These are phyloP conservation scores for Ogataea hybrid DNA, from an alignment of 1,139 yeast genomes.

Conservation along the genomic window DNA sequence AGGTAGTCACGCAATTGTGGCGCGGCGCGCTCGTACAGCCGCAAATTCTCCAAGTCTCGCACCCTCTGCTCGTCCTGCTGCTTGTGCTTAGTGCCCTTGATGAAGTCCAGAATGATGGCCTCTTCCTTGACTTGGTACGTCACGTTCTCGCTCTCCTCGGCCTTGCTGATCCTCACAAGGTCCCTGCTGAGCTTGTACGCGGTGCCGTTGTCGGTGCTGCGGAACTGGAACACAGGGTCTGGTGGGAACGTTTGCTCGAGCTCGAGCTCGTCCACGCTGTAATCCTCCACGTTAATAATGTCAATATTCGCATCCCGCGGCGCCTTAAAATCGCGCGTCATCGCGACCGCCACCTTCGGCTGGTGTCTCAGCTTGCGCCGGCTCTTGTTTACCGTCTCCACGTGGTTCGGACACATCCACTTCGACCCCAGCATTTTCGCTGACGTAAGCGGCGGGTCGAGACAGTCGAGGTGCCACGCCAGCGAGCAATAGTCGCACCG, in stretches of 20 bases:
- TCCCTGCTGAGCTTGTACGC: conserved; percentile 31
- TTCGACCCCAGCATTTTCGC: conserved; percentile 77
- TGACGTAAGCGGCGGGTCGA: conserved; percentile 70
- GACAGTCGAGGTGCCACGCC: conserved; percentile 93
- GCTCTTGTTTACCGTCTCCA: conserved; percentile 48
- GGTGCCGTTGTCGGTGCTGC: conserved; percentile 43
- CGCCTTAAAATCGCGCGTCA: conserved; percentile 51
- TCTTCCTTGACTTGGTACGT: conserved; percentile 70
- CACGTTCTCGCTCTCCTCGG: conserved; percentile 40
- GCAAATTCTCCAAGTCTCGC: conserved; percentile 29
- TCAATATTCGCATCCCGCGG: conserved; percentile 71
- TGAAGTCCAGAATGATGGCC: conserved; percentile 73
- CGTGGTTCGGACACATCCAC: conserved; percentile 95
- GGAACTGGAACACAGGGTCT: conserved; percentile 46
- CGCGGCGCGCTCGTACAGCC: conserved; percentile 14
- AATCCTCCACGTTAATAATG: conserved; percentile 37
- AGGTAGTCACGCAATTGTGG: conserved; percentile 25
- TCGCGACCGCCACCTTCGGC: conserved; percentile 50
- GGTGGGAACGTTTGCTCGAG: conserved; percentile 34
- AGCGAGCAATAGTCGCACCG: conserved; percentile 84
- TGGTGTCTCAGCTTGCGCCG: conserved; percentile 55
- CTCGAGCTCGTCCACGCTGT: conserved; percentile 17
- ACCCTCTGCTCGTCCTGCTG: conserved; percentile 27
- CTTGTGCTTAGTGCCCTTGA: conserved; percentile 45
- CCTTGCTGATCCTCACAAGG: conserved; percentile 39